Percentiles rank a stretch among this genome's conserved stretches.
These are phyloP conservation scores for Prillingera fragicola DNA, from an alignment of 1,284 basidiomycete species.

Conservation along the genomic window DNA sequence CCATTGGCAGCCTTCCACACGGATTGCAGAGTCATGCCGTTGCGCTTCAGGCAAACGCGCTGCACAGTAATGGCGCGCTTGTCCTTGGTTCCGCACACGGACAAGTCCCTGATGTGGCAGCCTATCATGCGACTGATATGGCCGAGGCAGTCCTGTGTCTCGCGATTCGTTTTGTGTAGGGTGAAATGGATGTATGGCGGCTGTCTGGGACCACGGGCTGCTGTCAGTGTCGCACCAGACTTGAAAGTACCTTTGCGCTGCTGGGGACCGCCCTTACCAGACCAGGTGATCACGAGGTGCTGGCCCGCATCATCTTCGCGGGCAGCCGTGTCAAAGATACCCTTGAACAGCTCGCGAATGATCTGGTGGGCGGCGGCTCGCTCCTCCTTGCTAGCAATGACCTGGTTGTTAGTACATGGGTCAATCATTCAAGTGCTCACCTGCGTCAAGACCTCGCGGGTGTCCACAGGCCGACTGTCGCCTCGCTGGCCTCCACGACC, in stretches of 20 bases:
- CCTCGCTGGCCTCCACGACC: slow-evolving; percentile 14
- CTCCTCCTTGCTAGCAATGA: slow-evolving; percentile 71
- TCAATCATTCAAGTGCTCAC: slow-evolving; percentile 49
- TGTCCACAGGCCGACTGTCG: slow-evolving; percentile 51
- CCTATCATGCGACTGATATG: slow-evolving; percentile 72
- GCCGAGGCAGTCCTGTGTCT: slow-evolving; percentile 88
- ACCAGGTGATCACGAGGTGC: slow-evolving; percentile 40
- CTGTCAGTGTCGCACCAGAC: too few relatives aligned
- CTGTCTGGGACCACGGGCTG: slow-evolving; percentile 13
- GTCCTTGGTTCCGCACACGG: slow-evolving; percentile 95
- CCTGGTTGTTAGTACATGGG: slow-evolving; percentile 50
- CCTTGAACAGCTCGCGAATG: slow-evolving; percentile 72
- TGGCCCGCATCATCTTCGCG: slow-evolving; percentile 29
- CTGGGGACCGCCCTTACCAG: slow-evolving; percentile 12
- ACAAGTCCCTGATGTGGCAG: slow-evolving; percentile 69
- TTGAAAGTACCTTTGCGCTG: slow-evolving; percentile 11
- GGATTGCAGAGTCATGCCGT: slow-evolving; percentile 71
- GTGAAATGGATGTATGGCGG: slow-evolving; percentile 91
- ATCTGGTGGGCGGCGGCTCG: slow-evolving; percentile 76
- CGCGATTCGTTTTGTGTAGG: slow-evolving; percentile 94
- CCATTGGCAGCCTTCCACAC: slow-evolving; percentile 77
- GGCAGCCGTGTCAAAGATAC: slow-evolving; percentile 65
- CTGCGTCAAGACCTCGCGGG: slow-evolving; percentile 69
- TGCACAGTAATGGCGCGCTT: slow-evolving; percentile 96
- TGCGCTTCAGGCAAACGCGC: slow-evolving; percentile 75